These are phyloP conservation scores for Ogataea glucozyma DNA, from an alignment of 805 yeast species.

Conservation along the genomic window DNA sequence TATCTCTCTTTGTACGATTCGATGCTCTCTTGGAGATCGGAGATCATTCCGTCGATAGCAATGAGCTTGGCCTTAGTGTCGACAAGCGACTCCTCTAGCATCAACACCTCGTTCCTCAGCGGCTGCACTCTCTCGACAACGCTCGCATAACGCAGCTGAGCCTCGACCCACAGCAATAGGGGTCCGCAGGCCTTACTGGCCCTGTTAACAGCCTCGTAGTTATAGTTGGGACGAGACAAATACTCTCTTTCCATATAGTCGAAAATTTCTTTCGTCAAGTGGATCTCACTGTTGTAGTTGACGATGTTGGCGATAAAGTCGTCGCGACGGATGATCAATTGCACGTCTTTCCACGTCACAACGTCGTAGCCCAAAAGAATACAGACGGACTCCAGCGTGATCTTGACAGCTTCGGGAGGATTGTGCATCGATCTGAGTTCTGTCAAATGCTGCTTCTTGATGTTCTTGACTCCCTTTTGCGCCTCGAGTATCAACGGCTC, in stretches of 20 bases:
- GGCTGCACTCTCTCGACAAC: slow-evolving; percentile 77
- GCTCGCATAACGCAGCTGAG: slow-evolving; percentile 77
- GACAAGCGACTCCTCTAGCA: slow-evolving; percentile 58
- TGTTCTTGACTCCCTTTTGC: slow-evolving; percentile 84
- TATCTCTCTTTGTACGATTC: slow-evolving; percentile 67
- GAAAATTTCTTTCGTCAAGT: slow-evolving; percentile 55
- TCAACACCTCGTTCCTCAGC: slow-evolving; percentile 59
- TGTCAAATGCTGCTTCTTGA: slow-evolving; percentile 87
- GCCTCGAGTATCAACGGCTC: slow-evolving; percentile 88
- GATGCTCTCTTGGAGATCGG: slow-evolving; percentile 69
- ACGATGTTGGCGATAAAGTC: slow-evolving; percentile 86
- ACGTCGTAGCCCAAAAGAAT: slow-evolving; percentile 71
- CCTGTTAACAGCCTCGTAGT: slow-evolving; percentile 71
- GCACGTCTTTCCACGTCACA: slow-evolving; percentile 78
- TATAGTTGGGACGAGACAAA: slow-evolving; percentile 63
- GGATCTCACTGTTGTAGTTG: slow-evolving; percentile 61
- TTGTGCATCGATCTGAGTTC: slow-evolving; percentile 86
- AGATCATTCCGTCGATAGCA: slow-evolving; percentile 81
- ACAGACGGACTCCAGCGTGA: slow-evolving; percentile 87
- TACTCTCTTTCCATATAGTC: slow-evolving; percentile 58
- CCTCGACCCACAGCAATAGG: slow-evolving; percentile 80
- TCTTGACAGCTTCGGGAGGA: slow-evolving; percentile 86
- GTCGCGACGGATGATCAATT: slow-evolving; percentile 74
- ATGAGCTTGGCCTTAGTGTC: slow-evolving; percentile 66
- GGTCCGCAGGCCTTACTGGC: slow-evolving; percentile 98